Base-by-base conservation (phyloP, 371 early-diverging fungal species). In the Rhizopus arrhizus region DNA sequence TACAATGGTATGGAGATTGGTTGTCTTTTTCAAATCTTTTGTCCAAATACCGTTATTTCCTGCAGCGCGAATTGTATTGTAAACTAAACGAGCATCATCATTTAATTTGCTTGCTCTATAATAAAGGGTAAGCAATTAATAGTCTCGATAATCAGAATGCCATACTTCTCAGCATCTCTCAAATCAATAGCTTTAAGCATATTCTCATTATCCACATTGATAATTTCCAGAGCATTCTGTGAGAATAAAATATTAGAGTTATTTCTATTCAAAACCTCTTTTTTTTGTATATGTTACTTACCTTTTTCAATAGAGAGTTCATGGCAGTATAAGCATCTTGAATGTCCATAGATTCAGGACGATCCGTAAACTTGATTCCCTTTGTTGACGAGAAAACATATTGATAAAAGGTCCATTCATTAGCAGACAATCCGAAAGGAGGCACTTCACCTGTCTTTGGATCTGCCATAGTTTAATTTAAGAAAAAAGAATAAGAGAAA, bases 11-110 rank as follows among this genome's bases (percentile, higher is more conserved):
- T 93, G 95, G 45, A 99, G 73, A 50, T 91, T 92, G 15, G 94
- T 93, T 65, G 90, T 87, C 41, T 83, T 81, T 70, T 93, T 93
- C 22, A 99, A 77, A 47, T 92, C 91, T 69, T 91, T 94, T 33
- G 93, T 83, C 98, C 98, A 97, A 54, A 97, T 89, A 22, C 95
- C 95, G 45, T 87, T 88, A 68, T 91, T 90, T 33, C 84, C 91
- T 41, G 90, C 84, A n/a, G 84, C 82, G 61, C 92, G 90, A 61
- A 96, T 93, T 15, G 84, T 76, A 58, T 89, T 84, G 70, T 91
- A 96, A 0, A 96, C 88, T n/a, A 91, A 57, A 58, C 81, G 77
- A 16, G 65, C 71, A 47, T 81, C 81, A 35, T 73, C 73, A 34
- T 68, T 76, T 40, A 81, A 41, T 50, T 69, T 65, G 46, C 73